These are phyloP conservation scores for Candida orba DNA, from an alignment of 805 yeast species.

Conservation along the genomic window DNA sequence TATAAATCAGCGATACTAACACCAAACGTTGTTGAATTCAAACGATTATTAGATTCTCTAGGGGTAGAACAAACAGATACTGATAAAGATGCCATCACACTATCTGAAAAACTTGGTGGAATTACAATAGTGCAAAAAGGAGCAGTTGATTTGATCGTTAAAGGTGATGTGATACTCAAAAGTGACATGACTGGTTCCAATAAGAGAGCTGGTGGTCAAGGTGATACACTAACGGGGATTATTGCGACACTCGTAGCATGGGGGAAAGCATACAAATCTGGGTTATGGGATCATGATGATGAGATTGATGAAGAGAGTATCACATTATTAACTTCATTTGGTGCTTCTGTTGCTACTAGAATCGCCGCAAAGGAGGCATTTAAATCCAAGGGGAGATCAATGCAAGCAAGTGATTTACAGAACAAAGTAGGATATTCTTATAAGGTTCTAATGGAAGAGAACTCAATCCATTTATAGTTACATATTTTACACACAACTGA, in stretches of 20 bases:
- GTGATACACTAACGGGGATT: constrained; percentile 85
- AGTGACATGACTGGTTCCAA: constrained; percentile 53
- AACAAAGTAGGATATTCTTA: constrained; percentile 59
- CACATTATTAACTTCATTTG: constrained; percentile 54
- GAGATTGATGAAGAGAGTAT: constrained; percentile 25
- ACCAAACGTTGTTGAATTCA: constrained; percentile 85
- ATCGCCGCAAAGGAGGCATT: constrained; percentile 61
- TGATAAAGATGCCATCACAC: constrained; percentile 24
- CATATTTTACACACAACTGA: no score
- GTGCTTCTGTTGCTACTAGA: constrained; percentile 65
- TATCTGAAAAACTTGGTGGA: constrained; percentile 47
- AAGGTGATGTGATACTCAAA: constrained; percentile 35
- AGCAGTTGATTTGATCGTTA: constrained; percentile 51
- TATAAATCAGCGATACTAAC: constrained; percentile 65
- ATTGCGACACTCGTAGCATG: constrained; percentile 79
- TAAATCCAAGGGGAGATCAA: constrained; percentile 56
- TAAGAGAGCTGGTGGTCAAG: constrained; percentile 93
- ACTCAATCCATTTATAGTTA: no score
- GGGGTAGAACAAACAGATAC: constrained; percentile 22
- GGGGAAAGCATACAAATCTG: constrained; percentile 56
- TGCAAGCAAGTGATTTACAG: constrained; percentile 82
- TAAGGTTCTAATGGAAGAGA: constrained; percentile 9
- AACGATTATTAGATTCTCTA: constrained; percentile 51
- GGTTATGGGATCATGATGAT: constrained; percentile 48
- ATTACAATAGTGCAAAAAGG: constrained; percentile 75